Conservation (phyloP, 345 rosid genomes). For the Acer yangbiense region DNA sequence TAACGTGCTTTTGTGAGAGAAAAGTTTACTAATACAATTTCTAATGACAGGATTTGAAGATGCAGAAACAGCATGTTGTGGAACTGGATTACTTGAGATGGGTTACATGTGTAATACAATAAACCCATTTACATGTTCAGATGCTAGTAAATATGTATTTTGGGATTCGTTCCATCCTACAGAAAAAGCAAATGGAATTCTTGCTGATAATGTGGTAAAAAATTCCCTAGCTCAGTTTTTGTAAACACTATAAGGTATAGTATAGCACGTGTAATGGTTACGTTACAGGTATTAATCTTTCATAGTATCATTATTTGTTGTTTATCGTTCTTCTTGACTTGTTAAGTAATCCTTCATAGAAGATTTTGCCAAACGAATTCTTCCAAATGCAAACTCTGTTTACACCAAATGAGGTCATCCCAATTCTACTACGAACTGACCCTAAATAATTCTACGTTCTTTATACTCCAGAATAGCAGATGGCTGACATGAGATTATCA, state of each 20-base stretch:
- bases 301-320: neutral
- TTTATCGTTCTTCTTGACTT: neutral
- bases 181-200: conserved; percentile 51
- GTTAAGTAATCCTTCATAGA: neutral
- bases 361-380: neutral
- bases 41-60: conserved; percentile 53
- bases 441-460: neutral
- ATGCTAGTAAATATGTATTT: conserved; percentile 56
- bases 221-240: conserved; percentile 40
- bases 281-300: neutral
- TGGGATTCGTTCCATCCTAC: conserved; percentile 82
- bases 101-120: conserved; percentile 52
- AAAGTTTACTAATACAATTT: conserved; percentile 9
- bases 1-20: neutral
- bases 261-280: neutral
- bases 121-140: conserved; percentile 62
- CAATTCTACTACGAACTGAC: neutral
- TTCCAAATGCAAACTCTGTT: neutral
- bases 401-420: neutral
- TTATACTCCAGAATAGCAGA: neutral
- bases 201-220: conserved; percentile 44
- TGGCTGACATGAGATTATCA: neutral
- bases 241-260: conserved; percentile 12
- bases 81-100: conserved; percentile 69
- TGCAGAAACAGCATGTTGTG: conserved; percentile 63